Evolutionary conservation across 2,329 filamentous ascomycete genomes (phyloP).

Genomic region (Neofusicoccum kwambonambiense): DNA sequence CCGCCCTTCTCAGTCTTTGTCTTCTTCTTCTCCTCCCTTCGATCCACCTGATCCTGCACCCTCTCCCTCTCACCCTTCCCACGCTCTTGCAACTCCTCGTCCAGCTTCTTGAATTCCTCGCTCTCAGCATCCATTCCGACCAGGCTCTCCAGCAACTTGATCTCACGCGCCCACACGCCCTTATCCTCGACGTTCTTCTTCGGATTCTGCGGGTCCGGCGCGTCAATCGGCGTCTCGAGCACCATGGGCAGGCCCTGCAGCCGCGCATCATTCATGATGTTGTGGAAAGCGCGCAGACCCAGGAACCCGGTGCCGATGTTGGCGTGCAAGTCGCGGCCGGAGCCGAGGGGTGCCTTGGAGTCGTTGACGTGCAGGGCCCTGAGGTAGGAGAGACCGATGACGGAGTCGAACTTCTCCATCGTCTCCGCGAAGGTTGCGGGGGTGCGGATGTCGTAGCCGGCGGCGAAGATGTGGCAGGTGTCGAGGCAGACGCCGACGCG

Average conservation of each 20-base stretch:
- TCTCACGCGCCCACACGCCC: constrained; percentile 85
- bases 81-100: constrained; percentile 62
- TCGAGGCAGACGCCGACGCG: constrained; percentile 94
- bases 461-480: constrained; percentile 94
- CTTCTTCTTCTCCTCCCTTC: constrained; percentile 63
- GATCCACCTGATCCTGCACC: constrained; percentile 75
- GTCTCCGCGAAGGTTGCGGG: constrained; percentile 71
- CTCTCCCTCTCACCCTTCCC: constrained; percentile 72
- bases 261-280: constrained; percentile 76
- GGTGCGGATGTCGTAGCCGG: constrained; percentile 83
- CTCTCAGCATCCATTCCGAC: constrained; percentile 78
- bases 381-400: constrained; percentile 77
- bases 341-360: constrained; percentile 83
- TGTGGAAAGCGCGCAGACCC: constrained; percentile 86
- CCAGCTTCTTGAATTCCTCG: constrained; percentile 68
- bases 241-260: constrained; percentile 85
- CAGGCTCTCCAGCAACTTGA: constrained; percentile 86
- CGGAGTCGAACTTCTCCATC: constrained; percentile 70
- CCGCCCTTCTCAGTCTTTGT: constrained; percentile 45
- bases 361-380: constrained; percentile 91
- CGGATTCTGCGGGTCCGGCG: constrained; percentile 61
- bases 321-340: constrained; percentile 84
- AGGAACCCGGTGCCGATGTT: constrained; percentile 96
- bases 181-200: constrained; percentile 68
- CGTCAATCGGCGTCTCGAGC: constrained; percentile 91